phyloP scores from a whole-genome alignment of 129 eudicot genomes.

The Helianthus tuberosus region DNA sequence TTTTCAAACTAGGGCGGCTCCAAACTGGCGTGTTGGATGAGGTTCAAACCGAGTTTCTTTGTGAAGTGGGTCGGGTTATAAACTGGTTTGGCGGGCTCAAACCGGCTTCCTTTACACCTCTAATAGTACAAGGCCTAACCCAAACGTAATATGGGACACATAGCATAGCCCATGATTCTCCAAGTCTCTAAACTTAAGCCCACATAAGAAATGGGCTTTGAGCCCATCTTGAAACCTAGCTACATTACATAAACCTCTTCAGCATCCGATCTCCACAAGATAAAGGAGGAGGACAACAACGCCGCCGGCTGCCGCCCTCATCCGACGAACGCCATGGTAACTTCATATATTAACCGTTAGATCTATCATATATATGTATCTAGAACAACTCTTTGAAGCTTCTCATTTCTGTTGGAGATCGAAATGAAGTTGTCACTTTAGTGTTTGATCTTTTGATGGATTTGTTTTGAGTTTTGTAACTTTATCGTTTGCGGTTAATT shows the following conservation, averaged over 20 bases:
- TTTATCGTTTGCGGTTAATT: background rate
- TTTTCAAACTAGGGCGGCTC: no score
- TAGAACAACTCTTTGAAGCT: background rate
- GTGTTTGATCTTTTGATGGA: background rate
- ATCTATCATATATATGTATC: background rate
- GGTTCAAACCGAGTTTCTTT: no score
- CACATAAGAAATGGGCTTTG: conserved; percentile 5
- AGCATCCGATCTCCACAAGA: background rate
- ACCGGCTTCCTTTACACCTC: no score
- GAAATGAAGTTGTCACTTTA: background rate
- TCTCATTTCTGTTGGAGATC: background rate
- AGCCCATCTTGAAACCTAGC: conserved; percentile 1
- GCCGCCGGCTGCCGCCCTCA: conserved; percentile 8
- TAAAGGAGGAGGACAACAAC: background rate
- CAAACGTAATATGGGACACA: no score
- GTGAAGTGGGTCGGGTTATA: no score
- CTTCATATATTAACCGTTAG: background rate
- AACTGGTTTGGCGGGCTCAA: no score
- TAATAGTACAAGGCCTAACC: no score
- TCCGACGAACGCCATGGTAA: conserved; percentile 30
- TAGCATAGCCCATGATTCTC: no score
- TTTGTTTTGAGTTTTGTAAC: background rate
- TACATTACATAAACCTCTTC: conserved; percentile 19
- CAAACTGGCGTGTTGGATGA: no score
- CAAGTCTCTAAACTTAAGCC: background rate